Percentiles rank a stretch among this genome's conserved stretches.
These are phyloP conservation scores for Aspergillus ochraceus DNA, from an alignment of 2,329 filamentous ascomycete genomes.

Conservation along the genomic window DNA sequence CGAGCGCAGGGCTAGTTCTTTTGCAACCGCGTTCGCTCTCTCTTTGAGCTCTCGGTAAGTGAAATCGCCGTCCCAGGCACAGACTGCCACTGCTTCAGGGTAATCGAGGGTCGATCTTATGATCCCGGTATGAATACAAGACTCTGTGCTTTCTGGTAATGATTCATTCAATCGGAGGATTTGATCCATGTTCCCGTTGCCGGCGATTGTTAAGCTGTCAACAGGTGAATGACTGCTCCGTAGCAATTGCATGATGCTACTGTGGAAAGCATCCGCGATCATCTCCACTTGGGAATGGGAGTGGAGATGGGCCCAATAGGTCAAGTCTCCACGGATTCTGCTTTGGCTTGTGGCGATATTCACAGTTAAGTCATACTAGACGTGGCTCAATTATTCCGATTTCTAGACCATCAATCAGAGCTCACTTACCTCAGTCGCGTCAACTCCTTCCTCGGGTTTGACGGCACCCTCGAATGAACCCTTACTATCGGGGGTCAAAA, in stretches of 20 bases:
- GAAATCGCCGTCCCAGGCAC: slow-evolving; percentile 16
- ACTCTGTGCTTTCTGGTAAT: neutral
- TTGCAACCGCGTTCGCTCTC: slow-evolving; percentile 19
- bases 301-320: slow-evolving; percentile 1
- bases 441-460: slow-evolving; percentile 5
- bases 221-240: neutral
- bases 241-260: slow-evolving; percentile 3
- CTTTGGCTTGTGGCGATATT: slow-evolving; percentile 1
- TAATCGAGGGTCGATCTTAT: neutral
- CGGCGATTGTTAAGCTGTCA: neutral
- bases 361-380: slow-evolving; percentile 9
- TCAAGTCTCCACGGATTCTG: slow-evolving; percentile 23
- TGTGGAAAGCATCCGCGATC: slow-evolving; percentile 7
- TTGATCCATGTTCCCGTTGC: neutral
- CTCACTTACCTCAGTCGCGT: slow-evolving; percentile 17
- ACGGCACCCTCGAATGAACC: neutral
- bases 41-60: slow-evolving; percentile 16
- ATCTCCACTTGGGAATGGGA: slow-evolving; percentile 1
- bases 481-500: neutral
- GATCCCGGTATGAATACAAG: slow-evolving; percentile 1
- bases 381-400: neutral
- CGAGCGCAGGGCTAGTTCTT: slow-evolving; percentile 27
- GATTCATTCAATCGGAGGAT: neutral
- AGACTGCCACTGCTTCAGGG: slow-evolving; percentile 6
- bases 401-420: neutral